These are phyloP conservation scores for Extremus antarcticus DNA, from an alignment of 495 filamentous ascomycete species.

Conservation along the genomic window DNA sequence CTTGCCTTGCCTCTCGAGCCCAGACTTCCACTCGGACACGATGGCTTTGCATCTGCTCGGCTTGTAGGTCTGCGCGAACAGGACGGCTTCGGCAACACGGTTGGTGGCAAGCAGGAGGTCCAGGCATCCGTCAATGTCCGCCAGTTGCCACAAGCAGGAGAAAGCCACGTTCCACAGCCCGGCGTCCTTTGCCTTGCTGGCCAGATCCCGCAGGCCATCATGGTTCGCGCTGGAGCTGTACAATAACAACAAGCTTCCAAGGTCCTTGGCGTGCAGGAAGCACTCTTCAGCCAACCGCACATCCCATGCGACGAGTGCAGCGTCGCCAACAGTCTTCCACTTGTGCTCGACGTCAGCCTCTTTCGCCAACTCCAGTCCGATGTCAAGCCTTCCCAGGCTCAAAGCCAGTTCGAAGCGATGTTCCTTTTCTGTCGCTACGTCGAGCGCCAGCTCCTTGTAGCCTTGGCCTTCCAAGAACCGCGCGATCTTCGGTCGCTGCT, in stretches of 20 bases:
- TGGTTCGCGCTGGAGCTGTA: conserved; percentile 70
- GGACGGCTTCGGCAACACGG: conserved; percentile 69
- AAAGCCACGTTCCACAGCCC: conserved; percentile 88
- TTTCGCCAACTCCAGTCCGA: conserved; percentile 74
- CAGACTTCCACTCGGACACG: conserved; percentile 66
- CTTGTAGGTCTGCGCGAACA: conserved; percentile 91
- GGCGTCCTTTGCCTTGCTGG: conserved; percentile 58
- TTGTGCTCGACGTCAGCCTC: conserved; percentile 84
- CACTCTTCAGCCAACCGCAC: conserved; percentile 81
- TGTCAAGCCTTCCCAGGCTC: conserved; percentile 66
- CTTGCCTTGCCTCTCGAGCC: conserved; percentile 68
- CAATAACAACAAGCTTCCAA: conserved; percentile 78
- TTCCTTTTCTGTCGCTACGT: conserved; percentile 91
- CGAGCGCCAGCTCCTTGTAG: conserved; percentile 86
- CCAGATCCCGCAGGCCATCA: conserved; percentile 60
- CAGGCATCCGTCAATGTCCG: conserved; percentile 71
- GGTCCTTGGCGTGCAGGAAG: conserved; percentile 77
- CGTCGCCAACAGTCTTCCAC: conserved; percentile 93
- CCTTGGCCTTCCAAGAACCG: conserved; percentile 97
- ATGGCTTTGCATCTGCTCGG: conserved; percentile 62
- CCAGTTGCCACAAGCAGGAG: conserved; percentile 76
- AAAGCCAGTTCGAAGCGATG: conserved; percentile 94
- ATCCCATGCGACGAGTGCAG: conserved; percentile 79
- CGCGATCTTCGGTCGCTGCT: conserved; percentile 94
- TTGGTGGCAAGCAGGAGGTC: conserved; percentile 68